phyloP scores from a whole-genome alignment of 1,284 basidiomycete species.

The Trichosporon sp. region DNA sequence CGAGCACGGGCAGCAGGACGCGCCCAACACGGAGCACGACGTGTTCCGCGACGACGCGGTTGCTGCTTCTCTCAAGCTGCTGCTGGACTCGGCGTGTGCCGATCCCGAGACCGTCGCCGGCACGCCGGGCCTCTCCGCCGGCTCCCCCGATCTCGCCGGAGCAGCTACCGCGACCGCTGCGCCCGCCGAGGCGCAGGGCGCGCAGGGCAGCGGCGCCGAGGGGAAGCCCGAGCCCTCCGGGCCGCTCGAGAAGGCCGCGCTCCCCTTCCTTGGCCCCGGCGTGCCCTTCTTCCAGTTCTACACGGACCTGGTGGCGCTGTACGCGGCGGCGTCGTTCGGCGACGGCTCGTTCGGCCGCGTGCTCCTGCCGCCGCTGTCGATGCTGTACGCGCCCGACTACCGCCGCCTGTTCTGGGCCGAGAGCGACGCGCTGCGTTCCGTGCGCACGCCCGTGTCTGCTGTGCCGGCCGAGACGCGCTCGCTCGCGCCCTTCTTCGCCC shows the following conservation, averaged over 20 bases:
- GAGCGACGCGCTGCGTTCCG: slow-evolving; percentile 58
- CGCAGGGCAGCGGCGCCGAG: slow-evolving; percentile 31
- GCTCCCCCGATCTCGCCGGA: neutral
- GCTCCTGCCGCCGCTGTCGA: slow-evolving; percentile 68
- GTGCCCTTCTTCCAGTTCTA: slow-evolving; percentile 89
- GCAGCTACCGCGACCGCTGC: neutral
- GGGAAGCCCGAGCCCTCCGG: neutral
- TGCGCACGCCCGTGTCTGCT: slow-evolving; percentile 46
- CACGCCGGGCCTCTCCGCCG: neutral
- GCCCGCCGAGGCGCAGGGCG: slow-evolving; percentile 8
- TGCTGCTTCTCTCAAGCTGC: slow-evolving; percentile 56
- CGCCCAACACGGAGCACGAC: slow-evolving; percentile 53
- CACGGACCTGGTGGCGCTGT: slow-evolving; percentile 82
- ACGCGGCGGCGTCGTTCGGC: slow-evolving; percentile 84
- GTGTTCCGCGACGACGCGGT: slow-evolving; percentile 56
- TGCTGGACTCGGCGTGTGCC: slow-evolving; percentile 51
- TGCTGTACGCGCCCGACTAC: slow-evolving; percentile 72
- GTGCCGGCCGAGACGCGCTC: slow-evolving; percentile 38
- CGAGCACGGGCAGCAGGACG: slow-evolving; percentile 58
- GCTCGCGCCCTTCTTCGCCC: slow-evolving; percentile 64
- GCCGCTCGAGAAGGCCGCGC: slow-evolving; percentile 60
- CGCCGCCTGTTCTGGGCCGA: slow-evolving; percentile 80
- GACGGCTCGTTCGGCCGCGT: slow-evolving; percentile 70
- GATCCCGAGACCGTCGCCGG: neutral
- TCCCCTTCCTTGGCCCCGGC: slow-evolving; percentile 60